Base-by-base conservation (phyloP, 2,329 filamentous ascomycete species). In the Colletotrichum coccodes region DNA sequence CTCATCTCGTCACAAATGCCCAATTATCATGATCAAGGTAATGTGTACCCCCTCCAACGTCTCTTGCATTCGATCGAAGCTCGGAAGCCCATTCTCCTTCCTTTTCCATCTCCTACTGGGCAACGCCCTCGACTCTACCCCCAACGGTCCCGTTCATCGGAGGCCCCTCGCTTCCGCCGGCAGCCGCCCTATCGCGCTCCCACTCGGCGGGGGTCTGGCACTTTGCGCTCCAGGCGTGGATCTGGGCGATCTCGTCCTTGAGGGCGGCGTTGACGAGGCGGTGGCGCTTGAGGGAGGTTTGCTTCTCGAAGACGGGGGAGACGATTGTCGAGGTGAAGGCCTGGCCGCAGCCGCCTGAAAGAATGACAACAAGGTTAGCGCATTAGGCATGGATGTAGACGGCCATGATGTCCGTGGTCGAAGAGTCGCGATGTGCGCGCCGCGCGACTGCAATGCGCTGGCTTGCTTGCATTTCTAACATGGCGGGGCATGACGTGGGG, bases 221-320 rank as follows among this genome's bases (percentile, higher is more conserved):
- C 82, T 94, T 97, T 32, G 94, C 94, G 64, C 94, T 97, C 95
- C 95, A 98, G 44, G 95, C 95, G 83, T 98, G 95, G 74, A 98
- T 97, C 72, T 88, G 89, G 18, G 93, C 93, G 78, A 98, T 97
- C 82, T 98, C 94, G 53, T 91, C 88, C 83, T 94, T 95, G 74
- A 98, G 85, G 6, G 90, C 90, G 18, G 87, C 87, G 81, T 98
- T 97, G 74, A 97, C 94, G 71, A 97, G 86, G 49, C 95, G 90
- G 81, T 97, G 94, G 65, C 95, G 89, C 78, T 94, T 94, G 66
- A 98, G 89, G 60, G 93, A 93, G 76, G 84, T 92, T 79, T 92
- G 91, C 74, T 89, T 90, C 64, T 87, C 84, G 79, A 94, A 94
- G 65, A 89, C 83, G 36, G 91, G 85, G 9, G 91, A 93, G 28